These are phyloP conservation scores for Serendipita sp. DNA, from an alignment of 768 basidiomycete species.

Conservation along the genomic window DNA sequence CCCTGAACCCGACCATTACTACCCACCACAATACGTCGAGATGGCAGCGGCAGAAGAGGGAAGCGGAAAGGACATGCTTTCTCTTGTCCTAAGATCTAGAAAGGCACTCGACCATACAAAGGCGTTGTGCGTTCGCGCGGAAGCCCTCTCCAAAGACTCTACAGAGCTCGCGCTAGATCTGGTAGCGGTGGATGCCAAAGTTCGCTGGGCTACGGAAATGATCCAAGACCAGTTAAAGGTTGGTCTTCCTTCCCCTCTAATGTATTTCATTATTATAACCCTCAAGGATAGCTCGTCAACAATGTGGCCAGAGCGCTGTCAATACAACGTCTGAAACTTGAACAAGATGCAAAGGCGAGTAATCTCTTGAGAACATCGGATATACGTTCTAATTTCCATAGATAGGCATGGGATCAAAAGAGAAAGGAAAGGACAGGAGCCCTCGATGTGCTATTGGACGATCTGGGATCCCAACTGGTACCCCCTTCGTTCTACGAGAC, in stretches of 20 bases:
- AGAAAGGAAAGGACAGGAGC: slow-evolving; percentile 43
- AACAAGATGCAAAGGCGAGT: slow-evolving; percentile 44
- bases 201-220: slow-evolving; percentile 59
- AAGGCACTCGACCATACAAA: slow-evolving; percentile 67
- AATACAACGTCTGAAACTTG: slow-evolving; percentile 45
- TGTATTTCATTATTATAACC: background rate
- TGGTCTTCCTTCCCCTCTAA: slow-evolving; percentile 8
- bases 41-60: background rate
- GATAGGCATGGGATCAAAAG: slow-evolving; percentile 54
- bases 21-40: background rate
- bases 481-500: slow-evolving; percentile 62
- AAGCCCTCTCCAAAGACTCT: slow-evolving; percentile 45
- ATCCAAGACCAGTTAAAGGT: slow-evolving; percentile 67
- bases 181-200: slow-evolving; percentile 62
- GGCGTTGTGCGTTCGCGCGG: slow-evolving; percentile 54
- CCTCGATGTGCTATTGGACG: slow-evolving; percentile 55
- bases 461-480: slow-evolving; percentile 53
- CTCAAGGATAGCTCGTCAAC: slow-evolving; percentile 39
- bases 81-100: slow-evolving; percentile 66
- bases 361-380: background rate
- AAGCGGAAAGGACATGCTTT: slow-evolving; percentile 19
- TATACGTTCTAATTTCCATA: background rate
- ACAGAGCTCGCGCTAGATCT: slow-evolving; percentile 53
- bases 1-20: background rate
- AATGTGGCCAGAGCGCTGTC: slow-evolving; percentile 60